Percentiles rank a stretch among this genome's conserved stretches.
phyloP scores from a whole-genome alignment of 1,139 yeast species.

The Arxiozyma telluris region DNA sequence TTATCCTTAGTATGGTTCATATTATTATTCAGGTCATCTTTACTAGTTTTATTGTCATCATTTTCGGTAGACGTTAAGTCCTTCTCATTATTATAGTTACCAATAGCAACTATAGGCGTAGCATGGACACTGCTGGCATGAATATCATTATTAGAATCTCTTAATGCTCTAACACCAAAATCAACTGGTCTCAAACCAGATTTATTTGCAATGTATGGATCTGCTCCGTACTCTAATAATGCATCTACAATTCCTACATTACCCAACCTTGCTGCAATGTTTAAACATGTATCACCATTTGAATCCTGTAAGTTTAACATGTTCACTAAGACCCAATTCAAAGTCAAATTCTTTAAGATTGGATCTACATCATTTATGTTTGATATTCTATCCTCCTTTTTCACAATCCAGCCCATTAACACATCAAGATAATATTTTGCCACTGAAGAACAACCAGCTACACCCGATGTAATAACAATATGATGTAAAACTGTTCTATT shows the following conservation, averaged over 20 bases:
- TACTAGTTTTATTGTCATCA: not conserved
- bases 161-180: conserved; percentile 45
- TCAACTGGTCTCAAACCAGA: conserved; percentile 81
- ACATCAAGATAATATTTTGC: conserved; percentile 69
- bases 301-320: conserved; percentile 71
- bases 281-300: conserved; percentile 83
- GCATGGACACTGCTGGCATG: not conserved
- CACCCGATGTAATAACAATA: conserved; percentile 70
- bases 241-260: conserved; percentile 73
- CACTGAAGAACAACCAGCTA: conserved; percentile 59
- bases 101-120: not conserved
- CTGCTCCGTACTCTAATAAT: conserved; percentile 79
- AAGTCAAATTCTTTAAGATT: conserved; percentile 35
- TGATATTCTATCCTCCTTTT: conserved; percentile 19
- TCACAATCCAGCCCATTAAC: conserved; percentile 72
- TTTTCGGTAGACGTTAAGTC: not conserved
- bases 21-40: not conserved
- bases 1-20: not conserved
- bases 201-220: conserved; percentile 65
- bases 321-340: conserved; percentile 55
- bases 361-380: conserved; percentile 32
- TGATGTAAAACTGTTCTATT: conserved; percentile 90
- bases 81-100: not conserved
- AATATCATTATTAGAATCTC: not conserved
- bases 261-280: conserved; percentile 85